These are phyloP conservation scores for Hypoxylon lienhwacheense DNA, from an alignment of 495 filamentous ascomycete genomes.

Conservation along the genomic window DNA sequence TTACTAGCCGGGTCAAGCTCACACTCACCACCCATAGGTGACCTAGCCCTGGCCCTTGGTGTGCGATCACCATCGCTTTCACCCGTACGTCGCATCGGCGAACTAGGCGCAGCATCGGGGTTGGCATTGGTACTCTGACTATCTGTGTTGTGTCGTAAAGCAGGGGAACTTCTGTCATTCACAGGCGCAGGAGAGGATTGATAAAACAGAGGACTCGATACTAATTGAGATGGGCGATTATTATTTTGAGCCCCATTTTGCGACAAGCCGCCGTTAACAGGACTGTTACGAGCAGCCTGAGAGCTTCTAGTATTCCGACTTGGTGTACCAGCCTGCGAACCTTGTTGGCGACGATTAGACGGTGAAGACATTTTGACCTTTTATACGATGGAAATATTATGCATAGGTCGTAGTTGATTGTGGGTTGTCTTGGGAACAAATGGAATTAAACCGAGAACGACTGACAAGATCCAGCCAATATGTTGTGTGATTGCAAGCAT, in stretches of 20 bases:
- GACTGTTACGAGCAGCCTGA: conserved; percentile 54
- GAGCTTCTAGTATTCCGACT: conserved; percentile 55
- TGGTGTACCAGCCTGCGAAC: conserved; percentile 60
- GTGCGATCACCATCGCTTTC: conserved; percentile 61
- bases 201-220: conserved; percentile 83
- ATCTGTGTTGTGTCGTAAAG: conserved; percentile 56
- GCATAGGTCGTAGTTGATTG: not conserved
- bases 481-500: conserved; percentile 1
- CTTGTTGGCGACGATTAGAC: conserved; percentile 54
- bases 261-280: conserved; percentile 48
- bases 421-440: too few species aligned
- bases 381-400: conserved; percentile 3
- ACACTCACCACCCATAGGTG: conserved; percentile 63
- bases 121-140: conserved; percentile 58
- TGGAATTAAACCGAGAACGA: too few species aligned
- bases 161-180: conserved; percentile 47
- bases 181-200: conserved; percentile 71
- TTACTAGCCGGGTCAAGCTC: not conserved
- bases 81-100: conserved; percentile 61
- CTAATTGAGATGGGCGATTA: conserved; percentile 49
- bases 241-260: conserved; percentile 47
- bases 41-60: conserved; percentile 66
- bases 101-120: conserved; percentile 62
- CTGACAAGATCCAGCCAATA: conserved; percentile 1
- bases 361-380: conserved; percentile 62